Percentiles rank a stretch among this genome's conserved stretches.
phyloP scores from a whole-genome alignment of 139 green algal genomes.

The Zygnema circumcarinatum region DNA sequence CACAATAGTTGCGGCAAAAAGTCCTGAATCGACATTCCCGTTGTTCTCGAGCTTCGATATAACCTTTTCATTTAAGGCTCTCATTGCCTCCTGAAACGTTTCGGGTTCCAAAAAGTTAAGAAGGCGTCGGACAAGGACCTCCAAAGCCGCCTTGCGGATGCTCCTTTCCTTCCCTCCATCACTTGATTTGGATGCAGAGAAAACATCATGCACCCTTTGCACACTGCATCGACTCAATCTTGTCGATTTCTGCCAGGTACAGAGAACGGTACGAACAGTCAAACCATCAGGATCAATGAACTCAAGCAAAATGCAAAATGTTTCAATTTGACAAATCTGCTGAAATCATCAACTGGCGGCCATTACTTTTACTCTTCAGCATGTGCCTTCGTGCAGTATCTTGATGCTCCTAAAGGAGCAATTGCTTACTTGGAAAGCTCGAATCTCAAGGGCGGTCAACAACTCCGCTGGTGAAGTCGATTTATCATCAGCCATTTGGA shows the following conservation, averaged over 20 bases:
- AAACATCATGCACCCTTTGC: background rate
- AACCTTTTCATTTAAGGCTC: slow-evolving; percentile 64
- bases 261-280: background rate
- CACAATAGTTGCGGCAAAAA: slow-evolving; percentile 64
- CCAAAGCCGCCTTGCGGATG: slow-evolving; percentile 64
- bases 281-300: background rate
- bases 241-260: background rate
- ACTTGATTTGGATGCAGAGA: slow-evolving; percentile 11
- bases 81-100: slow-evolving; percentile 73
- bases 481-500: slow-evolving; percentile 1
- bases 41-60: slow-evolving; percentile 62
- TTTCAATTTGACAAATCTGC: too few relatives aligned
- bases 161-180: slow-evolving; percentile 44
- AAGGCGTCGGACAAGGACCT: slow-evolving; percentile 63
- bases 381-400: too few relatives aligned
- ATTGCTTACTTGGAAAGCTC: slow-evolving; percentile 41
- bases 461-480: slow-evolving; percentile 19
- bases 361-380: too few relatives aligned
- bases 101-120: slow-evolving; percentile 44
- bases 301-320: too few relatives aligned
- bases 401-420: too few relatives aligned
- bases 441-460: slow-evolving; percentile 36
- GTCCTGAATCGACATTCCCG: slow-evolving; percentile 61
- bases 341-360: too few relatives aligned
- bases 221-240: background rate